Evolutionary conservation across 345 rosid species (phyloP).

Genomic region (Brassica juncea): DNA sequence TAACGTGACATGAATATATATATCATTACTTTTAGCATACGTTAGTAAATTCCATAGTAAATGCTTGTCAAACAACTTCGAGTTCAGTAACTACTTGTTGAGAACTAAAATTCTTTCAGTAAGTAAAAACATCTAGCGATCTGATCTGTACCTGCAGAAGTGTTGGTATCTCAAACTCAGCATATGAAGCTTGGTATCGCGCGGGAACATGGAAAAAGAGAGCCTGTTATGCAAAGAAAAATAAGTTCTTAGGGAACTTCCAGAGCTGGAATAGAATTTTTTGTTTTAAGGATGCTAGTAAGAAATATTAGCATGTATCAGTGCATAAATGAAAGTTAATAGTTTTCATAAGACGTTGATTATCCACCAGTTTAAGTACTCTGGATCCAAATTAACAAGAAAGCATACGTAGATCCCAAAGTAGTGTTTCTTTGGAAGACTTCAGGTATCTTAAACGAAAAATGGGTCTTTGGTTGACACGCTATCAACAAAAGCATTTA

Average conservation of each 20-base stretch:
- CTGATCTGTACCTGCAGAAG: constrained; percentile 69
- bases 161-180: constrained; percentile 90
- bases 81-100: constrained; percentile 4
- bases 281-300: not conserved
- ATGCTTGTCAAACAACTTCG: constrained; percentile 10
- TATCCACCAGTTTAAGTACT: constrained; percentile 17
- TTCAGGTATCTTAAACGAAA: not conserved
- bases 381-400: not conserved
- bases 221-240: constrained; percentile 52
- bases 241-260: constrained; percentile 24
- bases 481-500: not conserved
- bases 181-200: constrained; percentile 73
- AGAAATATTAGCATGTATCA: not conserved
- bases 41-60: not conserved
- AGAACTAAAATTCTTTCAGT: not conserved
- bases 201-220: constrained; percentile 90
- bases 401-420: constrained; percentile 3
- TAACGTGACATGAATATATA: not conserved
- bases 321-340: not conserved
- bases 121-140: not conserved
- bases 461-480: not conserved
- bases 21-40: constrained; percentile 1
- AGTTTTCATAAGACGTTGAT: constrained; percentile 9
- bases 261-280: not conserved
- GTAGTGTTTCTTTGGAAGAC: not conserved